These are phyloP conservation scores for Mucor circinelloides DNA, from an alignment of 371 early-diverging fungal species.

Conservation along the genomic window DNA sequence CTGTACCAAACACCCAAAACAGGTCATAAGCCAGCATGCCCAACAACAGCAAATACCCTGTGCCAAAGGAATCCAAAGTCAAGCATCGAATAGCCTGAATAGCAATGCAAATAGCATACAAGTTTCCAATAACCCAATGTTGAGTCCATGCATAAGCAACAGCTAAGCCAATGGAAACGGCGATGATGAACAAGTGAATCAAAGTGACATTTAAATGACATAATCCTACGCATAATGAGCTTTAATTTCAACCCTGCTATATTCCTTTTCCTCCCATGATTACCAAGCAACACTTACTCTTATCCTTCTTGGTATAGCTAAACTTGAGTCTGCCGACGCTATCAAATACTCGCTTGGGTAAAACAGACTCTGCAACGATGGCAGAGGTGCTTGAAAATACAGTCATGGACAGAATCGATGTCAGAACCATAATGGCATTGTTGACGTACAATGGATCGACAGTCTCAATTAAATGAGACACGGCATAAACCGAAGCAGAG, in stretches of 20 bases:
- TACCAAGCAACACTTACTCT: constrained; percentile 12
- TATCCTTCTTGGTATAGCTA: constrained; percentile 8
- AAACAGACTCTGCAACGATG: background rate
- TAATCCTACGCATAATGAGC: constrained; percentile 9
- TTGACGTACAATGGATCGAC: constrained; percentile 16
- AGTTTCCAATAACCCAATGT: constrained; percentile 22
- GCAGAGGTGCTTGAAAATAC: constrained; percentile 19
- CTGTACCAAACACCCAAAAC: constrained; percentile 96
- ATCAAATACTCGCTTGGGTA: background rate
- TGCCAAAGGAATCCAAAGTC: constrained; percentile 61
- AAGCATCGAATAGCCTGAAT: constrained; percentile 14
- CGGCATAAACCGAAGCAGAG: constrained; percentile 11
- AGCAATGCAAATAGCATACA: constrained; percentile 21
- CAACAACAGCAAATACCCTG: constrained; percentile 85
- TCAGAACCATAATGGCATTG: background rate
- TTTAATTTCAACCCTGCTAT: background rate
- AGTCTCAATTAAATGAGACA: background rate
- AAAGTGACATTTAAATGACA: constrained; percentile 24
- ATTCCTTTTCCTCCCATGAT: background rate
- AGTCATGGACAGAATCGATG: constrained; percentile 12
- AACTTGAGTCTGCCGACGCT: constrained; percentile 10
- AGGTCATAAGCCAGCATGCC: constrained; percentile 92
- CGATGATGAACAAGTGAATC: constrained; percentile 14
- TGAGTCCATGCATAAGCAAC: constrained; percentile 13
- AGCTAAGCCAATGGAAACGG: constrained; percentile 11